phyloP scores from a whole-genome alignment of 78 protist genomes.

The Kipferlia bialata region DNA sequence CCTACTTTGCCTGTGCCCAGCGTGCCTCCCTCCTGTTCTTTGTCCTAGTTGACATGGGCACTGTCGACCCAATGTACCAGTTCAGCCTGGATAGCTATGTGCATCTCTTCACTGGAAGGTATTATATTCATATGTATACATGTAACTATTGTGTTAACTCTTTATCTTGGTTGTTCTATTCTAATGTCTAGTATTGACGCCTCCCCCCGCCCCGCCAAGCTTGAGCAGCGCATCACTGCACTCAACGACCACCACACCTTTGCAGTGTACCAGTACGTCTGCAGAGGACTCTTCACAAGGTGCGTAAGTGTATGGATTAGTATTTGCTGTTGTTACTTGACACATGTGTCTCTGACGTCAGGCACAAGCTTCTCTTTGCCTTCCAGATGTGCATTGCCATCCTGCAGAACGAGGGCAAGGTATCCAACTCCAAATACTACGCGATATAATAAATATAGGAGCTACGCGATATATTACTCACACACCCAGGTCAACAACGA shows the following conservation, averaged over 20 bases:
- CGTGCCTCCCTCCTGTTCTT: constrained; percentile 68
- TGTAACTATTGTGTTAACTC: too few relatives aligned
- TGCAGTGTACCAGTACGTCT: constrained; percentile 32
- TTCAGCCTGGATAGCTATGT: constrained; percentile 62
- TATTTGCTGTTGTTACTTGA: too few relatives aligned
- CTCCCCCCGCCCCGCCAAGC: background rate
- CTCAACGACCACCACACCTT: constrained; percentile 54
- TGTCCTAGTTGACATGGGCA: constrained; percentile 49
- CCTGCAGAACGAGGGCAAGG: constrained; percentile 28
- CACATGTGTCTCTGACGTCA: too few relatives aligned
- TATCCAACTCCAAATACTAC: too few relatives aligned
- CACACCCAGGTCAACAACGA: constrained; percentile 12
- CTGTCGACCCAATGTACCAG: constrained; percentile 78
- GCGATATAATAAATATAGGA: too few relatives aligned
- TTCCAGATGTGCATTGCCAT: constrained; percentile 35
- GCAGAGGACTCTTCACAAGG: constrained; percentile 63
- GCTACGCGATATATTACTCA: too few relatives aligned
- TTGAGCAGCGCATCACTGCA: constrained; percentile 34
- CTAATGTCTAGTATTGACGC: constrained; percentile 41
- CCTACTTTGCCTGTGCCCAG: constrained; percentile 53
- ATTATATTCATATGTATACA: too few relatives aligned
- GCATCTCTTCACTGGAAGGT: constrained; percentile 23
- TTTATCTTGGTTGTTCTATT: too few relatives aligned
- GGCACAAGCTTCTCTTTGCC: constrained; percentile 46
- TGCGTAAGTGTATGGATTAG: too few relatives aligned